Conservation (phyloP, 2,329 filamentous ascomycete genomes). For the Sporothrix globosa region DNA sequence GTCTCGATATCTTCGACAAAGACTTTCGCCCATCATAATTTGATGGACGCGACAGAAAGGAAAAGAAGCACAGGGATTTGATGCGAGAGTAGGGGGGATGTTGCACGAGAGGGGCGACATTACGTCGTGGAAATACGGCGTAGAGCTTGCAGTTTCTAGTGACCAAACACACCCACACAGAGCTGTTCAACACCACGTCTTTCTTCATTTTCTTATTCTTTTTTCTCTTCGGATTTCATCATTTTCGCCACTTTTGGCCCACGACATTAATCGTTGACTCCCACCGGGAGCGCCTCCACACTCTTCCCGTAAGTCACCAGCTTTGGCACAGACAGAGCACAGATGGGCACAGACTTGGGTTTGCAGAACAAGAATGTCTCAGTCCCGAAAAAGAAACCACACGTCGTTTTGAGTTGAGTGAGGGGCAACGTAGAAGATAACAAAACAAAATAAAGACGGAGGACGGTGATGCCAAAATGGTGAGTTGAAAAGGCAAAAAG, state of each 20-base stretch:
- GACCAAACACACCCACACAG: neutral
- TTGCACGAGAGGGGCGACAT: conserved; percentile 7
- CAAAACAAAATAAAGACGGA: neutral
- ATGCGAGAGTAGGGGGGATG: conserved; percentile 19
- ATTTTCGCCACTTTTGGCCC: neutral
- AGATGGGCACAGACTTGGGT: conserved; percentile 23
- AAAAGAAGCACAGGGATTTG: neutral
- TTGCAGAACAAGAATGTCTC: neutral
- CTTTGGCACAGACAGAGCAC: conserved; percentile 5
- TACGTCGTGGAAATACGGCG: neutral
- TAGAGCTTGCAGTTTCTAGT: neutral
- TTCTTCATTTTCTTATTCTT: neutral
- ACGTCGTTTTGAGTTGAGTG: neutral
- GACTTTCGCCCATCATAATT: no score
- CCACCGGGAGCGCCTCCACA: neutral
- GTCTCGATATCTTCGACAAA: neutral
- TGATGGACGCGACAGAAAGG: neutral
- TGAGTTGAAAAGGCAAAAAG: neutral
- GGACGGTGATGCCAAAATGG: neutral
- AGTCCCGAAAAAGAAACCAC: neutral
- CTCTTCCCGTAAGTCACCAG: neutral
- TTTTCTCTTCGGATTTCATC: neutral
- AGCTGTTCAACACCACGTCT: neutral
- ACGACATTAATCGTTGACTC: neutral
- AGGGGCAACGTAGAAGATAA: neutral